Conservation (phyloP, 2,329 filamentous ascomycete species). For the Ceratocystis huliohia region DNA sequence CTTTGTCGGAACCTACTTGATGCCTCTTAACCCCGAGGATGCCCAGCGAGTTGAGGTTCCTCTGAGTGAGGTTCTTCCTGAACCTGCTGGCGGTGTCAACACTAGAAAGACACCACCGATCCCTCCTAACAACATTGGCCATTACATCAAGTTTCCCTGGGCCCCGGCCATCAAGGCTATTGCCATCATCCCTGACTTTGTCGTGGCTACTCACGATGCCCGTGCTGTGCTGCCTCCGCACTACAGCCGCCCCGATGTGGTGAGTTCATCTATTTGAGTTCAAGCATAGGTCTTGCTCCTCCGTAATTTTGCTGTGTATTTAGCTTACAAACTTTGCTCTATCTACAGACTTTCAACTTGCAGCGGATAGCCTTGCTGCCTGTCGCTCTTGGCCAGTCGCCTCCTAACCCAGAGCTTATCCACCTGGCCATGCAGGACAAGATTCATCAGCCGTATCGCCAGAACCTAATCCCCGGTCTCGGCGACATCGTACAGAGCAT, state of each 20-base stretch:
- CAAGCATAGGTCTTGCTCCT: neutral
- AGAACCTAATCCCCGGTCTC: constrained; percentile 80
- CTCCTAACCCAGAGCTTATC: constrained; percentile 85
- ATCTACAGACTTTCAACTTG: constrained; percentile 66
- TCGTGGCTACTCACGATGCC: constrained; percentile 87
- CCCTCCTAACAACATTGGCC: constrained; percentile 84
- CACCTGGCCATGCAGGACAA: constrained; percentile 98
- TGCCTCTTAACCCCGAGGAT: constrained; percentile 80
- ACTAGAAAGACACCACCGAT: constrained; percentile 76
- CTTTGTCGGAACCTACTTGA: constrained; percentile 92
- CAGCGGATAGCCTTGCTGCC: constrained; percentile 86
- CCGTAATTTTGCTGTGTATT: too few species aligned
- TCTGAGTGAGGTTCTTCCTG: constrained; percentile 80
- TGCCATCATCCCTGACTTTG: constrained; percentile 89
- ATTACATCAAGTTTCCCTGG: constrained; percentile 94
- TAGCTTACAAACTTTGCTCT: neutral
- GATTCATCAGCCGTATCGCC: constrained; percentile 91
- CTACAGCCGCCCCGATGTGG: constrained; percentile 73
- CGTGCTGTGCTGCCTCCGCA: constrained; percentile 68
- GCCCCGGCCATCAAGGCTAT: constrained; percentile 91
- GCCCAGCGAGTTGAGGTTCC: constrained; percentile 86
- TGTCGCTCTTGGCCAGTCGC: constrained; percentile 75
- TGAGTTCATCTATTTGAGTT: constrained; percentile 34
- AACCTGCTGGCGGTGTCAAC: constrained; percentile 80
- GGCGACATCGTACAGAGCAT: constrained; percentile 84